phyloP scores from a whole-genome alignment of 2,329 filamentous ascomycete species.

The Penicillium sp. region DNA sequence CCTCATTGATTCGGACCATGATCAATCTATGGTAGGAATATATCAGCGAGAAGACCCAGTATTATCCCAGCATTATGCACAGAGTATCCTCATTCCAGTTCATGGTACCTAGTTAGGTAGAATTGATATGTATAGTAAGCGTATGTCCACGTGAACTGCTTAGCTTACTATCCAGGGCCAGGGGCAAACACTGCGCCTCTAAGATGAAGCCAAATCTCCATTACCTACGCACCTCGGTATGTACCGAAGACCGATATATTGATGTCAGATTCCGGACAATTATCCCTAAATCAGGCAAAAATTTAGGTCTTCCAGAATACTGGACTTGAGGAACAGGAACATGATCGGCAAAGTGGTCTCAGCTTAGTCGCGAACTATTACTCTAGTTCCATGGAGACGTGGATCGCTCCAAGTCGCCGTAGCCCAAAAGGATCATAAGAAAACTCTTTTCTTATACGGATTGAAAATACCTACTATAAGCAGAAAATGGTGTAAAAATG shows the following conservation, averaged over 20 bases:
- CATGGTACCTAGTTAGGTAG: neutral
- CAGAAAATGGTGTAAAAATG: neutral
- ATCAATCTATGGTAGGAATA: neutral
- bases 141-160: neutral
- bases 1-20: neutral
- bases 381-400: conserved; percentile 7
- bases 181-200: neutral
- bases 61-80: neutral
- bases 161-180: neutral
- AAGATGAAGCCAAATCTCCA: neutral
- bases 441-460: neutral
- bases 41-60: neutral
- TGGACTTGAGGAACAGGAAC: conserved; percentile 4
- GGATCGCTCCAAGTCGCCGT: neutral
- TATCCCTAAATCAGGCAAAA: neutral
- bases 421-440: neutral
- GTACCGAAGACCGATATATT: neutral
- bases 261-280: neutral
- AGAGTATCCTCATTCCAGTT: neutral
- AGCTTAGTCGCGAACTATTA: conserved; percentile 10
- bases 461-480: neutral
- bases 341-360: conserved; percentile 7
- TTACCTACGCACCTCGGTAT: no score
- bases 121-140: neutral
- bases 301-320: conserved; percentile 6